Percentiles rank a stretch among this genome's conserved stretches.
These are phyloP conservation scores for Anthostomella pinea DNA, from an alignment of 2,329 filamentous ascomycete species.

Conservation along the genomic window DNA sequence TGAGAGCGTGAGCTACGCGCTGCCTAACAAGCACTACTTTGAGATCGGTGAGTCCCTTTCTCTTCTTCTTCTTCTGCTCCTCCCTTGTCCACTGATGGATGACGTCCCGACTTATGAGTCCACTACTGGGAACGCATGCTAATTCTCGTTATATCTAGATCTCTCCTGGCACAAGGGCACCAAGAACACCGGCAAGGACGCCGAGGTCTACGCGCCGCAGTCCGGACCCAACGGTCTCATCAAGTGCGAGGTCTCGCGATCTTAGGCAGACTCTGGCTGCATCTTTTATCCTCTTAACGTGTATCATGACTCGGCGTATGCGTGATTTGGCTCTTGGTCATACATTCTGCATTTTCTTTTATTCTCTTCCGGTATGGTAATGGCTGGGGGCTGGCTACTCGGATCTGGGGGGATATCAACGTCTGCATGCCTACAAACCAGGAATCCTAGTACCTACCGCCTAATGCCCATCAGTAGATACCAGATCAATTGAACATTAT, in stretches of 20 bases:
- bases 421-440: conserved; percentile 2
- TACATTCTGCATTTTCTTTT: neutral
- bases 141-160: conserved; percentile 50
- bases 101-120: too few relatives aligned
- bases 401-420: conserved; percentile 1
- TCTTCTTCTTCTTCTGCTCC: neutral
- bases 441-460: neutral
- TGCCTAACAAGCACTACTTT: conserved; percentile 99
- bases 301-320: conserved; percentile 20
- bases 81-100: neutral
- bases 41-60: conserved; percentile 69
- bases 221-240: conserved; percentile 93
- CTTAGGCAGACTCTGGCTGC: conserved; percentile 12
- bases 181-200: conserved; percentile 93
- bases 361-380: conserved; percentile 7
- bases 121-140: neutral
- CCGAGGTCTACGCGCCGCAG: conserved; percentile 93
- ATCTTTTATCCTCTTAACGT: conserved; percentile 3
- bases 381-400: conserved; percentile 6
- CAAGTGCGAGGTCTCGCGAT: conserved; percentile 79
- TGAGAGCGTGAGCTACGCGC: conserved; percentile 71
- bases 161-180: conserved; percentile 94
- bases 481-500: conserved; percentile 12
- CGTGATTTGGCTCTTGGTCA: conserved; percentile 9
- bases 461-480: conserved; percentile 17